These are phyloP conservation scores for Pueraria montana DNA, from an alignment of 306 rosid genomes.

Conservation along the genomic window DNA sequence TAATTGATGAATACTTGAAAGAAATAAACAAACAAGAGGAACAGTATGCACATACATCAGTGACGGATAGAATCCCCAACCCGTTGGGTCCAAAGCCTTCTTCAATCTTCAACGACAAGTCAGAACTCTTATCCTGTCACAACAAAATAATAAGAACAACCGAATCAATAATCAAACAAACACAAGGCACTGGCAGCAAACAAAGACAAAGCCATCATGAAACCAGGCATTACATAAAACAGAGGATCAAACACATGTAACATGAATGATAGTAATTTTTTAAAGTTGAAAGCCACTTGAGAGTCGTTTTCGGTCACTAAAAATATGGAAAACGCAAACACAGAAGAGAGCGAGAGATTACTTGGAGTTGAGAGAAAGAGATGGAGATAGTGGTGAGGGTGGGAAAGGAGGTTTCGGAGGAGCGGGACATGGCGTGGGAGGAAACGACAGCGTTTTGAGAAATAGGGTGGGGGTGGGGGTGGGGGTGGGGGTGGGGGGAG, in stretches of 20 bases:
- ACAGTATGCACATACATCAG: slow-evolving; percentile 65
- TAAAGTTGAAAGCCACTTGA: slow-evolving; percentile 9
- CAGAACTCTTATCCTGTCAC: slow-evolving; percentile 69
- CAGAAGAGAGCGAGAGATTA: slow-evolving; percentile 43
- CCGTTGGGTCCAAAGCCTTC: slow-evolving; percentile 89
- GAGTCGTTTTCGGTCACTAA: not conserved
- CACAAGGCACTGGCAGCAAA: not conserved
- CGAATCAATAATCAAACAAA: slow-evolving; percentile 24
- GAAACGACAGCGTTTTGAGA: slow-evolving; percentile 56
- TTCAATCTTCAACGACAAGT: slow-evolving; percentile 82
- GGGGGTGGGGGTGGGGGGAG: slow-evolving; percentile 58
- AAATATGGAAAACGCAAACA: not conserved
- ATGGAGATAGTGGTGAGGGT: slow-evolving; percentile 67
- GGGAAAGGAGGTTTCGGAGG: slow-evolving; percentile 59
- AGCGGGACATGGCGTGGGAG: slow-evolving; percentile 53
- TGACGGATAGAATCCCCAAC: slow-evolving; percentile 77
- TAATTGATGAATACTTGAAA: not conserved
- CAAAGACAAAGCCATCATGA: not conserved
- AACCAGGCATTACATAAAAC: slow-evolving; percentile 17
- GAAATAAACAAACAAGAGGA: slow-evolving; percentile 13
- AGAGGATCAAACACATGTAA: too few relatives aligned
- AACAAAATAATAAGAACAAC: slow-evolving; percentile 36
- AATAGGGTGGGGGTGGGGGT: slow-evolving; percentile 57
- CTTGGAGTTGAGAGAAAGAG: slow-evolving; percentile 76
- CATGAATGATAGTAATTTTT: not conserved